Conservation (phyloP, 257 asterid species). For the Przewalskia tangutica region DNA sequence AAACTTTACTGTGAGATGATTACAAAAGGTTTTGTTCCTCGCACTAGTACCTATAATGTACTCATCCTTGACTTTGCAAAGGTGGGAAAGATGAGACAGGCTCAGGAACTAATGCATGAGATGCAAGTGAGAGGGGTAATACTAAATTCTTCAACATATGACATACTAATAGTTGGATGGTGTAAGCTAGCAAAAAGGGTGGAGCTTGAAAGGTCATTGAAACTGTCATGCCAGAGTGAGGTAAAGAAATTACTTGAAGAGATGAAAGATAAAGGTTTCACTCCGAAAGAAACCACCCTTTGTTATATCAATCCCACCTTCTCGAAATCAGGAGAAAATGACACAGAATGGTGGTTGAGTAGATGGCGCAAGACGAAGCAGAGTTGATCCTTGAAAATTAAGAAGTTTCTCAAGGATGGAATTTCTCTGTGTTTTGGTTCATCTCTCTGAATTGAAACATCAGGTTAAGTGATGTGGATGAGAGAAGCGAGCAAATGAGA, state of each 20-base stretch:
- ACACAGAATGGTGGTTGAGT: constrained; percentile 51
- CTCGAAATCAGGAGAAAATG: constrained; percentile 68
- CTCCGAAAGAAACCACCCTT: constrained; percentile 58
- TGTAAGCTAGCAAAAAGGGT: constrained; percentile 41
- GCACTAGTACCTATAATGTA: constrained; percentile 60
- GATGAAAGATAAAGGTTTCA: constrained; percentile 61
- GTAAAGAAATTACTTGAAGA: constrained; percentile 56
- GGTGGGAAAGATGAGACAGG: constrained; percentile 81
- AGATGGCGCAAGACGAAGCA: constrained; percentile 47
- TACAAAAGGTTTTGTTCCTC: constrained; percentile 68
- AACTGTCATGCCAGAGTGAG: constrained; percentile 42
- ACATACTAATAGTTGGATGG: constrained; percentile 78
- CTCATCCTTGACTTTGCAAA: constrained; percentile 67
- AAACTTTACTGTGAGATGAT: constrained; percentile 86
- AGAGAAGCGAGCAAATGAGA: neutral
- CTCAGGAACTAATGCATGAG: constrained; percentile 77
- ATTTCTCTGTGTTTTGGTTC: neutral
- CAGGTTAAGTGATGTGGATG: neutral
- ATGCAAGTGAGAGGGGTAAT: constrained; percentile 59
- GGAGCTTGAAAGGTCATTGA: constrained; percentile 35
- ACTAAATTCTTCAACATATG: constrained; percentile 76
- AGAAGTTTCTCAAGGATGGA: neutral
- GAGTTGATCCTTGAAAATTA: constrained; percentile 5
- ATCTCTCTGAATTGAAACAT: neutral
- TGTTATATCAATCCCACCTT: constrained; percentile 47